These are phyloP conservation scores for Corylus americana DNA, from an alignment of 306 rosid species.

Conservation along the genomic window DNA sequence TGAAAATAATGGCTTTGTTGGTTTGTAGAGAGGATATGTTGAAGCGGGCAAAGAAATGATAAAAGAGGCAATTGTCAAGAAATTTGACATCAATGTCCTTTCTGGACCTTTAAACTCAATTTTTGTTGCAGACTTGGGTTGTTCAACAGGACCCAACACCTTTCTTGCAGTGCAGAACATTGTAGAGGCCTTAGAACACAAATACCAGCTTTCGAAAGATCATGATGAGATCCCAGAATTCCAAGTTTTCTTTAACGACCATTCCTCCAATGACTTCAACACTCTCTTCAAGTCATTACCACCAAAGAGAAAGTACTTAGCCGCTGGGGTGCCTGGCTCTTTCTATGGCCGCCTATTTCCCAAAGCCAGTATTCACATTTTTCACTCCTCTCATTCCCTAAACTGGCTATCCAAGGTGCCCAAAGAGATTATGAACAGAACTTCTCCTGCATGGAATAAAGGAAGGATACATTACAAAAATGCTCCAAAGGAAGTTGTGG, in stretches of 20 bases:
- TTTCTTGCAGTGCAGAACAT: slow-evolving; percentile 25
- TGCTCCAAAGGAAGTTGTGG: slow-evolving; percentile 31
- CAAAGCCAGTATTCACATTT: slow-evolving; percentile 15
- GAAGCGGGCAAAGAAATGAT: slow-evolving; percentile 12
- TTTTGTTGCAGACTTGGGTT: slow-evolving; percentile 35
- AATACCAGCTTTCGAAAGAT: slow-evolving; percentile 11
- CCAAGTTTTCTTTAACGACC: slow-evolving; percentile 32
- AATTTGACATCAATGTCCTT: slow-evolving; percentile 15
- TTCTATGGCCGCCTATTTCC: slow-evolving; percentile 36
- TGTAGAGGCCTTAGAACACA: slow-evolving; percentile 21
- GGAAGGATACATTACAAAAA: slow-evolving; percentile 29
- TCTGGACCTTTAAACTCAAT: slow-evolving; percentile 9
- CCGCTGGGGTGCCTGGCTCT: slow-evolving; percentile 39
- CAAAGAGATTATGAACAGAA: slow-evolving; percentile 19
- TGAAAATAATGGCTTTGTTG: too few species aligned
- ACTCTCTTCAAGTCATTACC: slow-evolving; percentile 37
- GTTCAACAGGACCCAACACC: slow-evolving; percentile 37
- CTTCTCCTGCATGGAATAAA: slow-evolving; percentile 36
- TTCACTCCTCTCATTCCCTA: slow-evolving; percentile 28
- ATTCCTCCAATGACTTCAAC: slow-evolving; percentile 38
- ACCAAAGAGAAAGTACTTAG: slow-evolving; percentile 13
- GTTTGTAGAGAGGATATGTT: not conserved
- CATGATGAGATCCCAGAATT: slow-evolving; percentile 3
- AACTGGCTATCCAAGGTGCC: slow-evolving; percentile 31
- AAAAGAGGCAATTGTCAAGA: slow-evolving; percentile 18